phyloP scores from a whole-genome alignment of 129 eudicot species.

The Kitagawia praeruptora region DNA sequence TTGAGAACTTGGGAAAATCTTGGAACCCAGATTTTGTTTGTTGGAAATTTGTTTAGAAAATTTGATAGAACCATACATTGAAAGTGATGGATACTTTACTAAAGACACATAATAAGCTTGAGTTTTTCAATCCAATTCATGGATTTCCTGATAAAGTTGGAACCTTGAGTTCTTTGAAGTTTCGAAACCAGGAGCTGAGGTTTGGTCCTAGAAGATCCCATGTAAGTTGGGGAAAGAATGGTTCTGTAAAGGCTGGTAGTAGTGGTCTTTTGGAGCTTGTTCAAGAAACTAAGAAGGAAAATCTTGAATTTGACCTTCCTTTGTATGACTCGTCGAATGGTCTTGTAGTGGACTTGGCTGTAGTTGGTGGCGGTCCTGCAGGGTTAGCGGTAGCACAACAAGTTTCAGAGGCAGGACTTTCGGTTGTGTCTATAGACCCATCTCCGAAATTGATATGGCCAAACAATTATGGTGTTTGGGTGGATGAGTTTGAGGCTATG shows the following conservation, averaged over 20 bases:
- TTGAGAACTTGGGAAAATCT: conserved; percentile 13
- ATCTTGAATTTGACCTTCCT: conserved; percentile 95
- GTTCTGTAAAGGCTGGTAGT: conserved; percentile 46
- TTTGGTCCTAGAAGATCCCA: conserved; percentile 38
- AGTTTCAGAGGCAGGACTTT: conserved; percentile 85
- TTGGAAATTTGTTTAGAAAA: neutral
- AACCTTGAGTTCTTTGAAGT: conserved; percentile 41
- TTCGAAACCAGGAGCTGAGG: conserved; percentile 32
- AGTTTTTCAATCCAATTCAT: conserved; percentile 56
- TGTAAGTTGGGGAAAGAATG: conserved; percentile 32
- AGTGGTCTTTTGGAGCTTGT: conserved; percentile 90
- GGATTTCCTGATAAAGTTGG: conserved; percentile 51
- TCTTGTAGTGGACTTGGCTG: conserved; percentile 72
- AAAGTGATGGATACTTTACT: conserved; percentile 71
- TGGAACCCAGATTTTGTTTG: neutral
- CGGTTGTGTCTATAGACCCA: conserved; percentile 93
- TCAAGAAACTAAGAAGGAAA: conserved; percentile 86
- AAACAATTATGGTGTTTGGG: conserved; percentile 98
- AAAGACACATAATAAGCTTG: conserved; percentile 66
- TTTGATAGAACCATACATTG: conserved; percentile 8
- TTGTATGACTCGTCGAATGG: conserved; percentile 72
- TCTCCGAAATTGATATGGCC: conserved; percentile 94
- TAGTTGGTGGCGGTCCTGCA: conserved; percentile 99
- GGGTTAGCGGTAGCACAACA: conserved; percentile 96
- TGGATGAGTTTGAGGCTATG: conserved; percentile 97